Evolutionary conservation across 2,329 filamentous ascomycete genomes (phyloP).

Genomic region (Colletotrichum shisoi): DNA sequence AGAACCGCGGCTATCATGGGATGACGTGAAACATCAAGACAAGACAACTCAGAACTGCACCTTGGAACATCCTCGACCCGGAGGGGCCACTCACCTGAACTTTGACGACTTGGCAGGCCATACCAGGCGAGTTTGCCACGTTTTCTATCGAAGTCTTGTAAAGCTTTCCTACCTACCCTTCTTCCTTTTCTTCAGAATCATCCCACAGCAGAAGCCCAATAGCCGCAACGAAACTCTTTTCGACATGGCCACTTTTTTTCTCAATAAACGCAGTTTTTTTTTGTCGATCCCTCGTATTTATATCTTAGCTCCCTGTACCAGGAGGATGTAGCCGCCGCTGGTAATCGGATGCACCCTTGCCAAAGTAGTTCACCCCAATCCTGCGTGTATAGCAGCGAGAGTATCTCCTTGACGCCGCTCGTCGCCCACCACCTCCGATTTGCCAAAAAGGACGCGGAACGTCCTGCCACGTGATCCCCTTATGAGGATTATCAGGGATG

Average conservation of each 20-base stretch:
- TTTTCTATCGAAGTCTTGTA: constrained; percentile 6
- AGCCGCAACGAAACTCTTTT: neutral
- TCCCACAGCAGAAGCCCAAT: neutral
- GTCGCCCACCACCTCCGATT: neutral
- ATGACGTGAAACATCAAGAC: constrained; percentile 15
- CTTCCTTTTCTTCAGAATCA: neutral
- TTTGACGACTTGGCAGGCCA: constrained; percentile 5
- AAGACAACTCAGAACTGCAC: constrained; percentile 8
- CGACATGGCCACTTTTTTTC: neutral
- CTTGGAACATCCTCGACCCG: neutral
- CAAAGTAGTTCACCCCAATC: neutral
- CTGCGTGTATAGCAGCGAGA: neutral
- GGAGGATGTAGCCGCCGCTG: neutral
- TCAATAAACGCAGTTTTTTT: neutral
- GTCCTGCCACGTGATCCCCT: neutral
- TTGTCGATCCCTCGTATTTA: neutral
- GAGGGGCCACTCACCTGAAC: constrained; percentile 3
- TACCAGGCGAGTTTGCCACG: neutral
- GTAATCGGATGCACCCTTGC: neutral
- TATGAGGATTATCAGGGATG: neutral
- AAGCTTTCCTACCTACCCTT: too few species aligned
- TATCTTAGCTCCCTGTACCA: neutral
- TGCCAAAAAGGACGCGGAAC: neutral
- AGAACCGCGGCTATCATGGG: neutral
- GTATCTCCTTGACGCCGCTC: neutral